phyloP scores from a whole-genome alignment of 345 rosid species.

The Boechera stricta region DNA sequence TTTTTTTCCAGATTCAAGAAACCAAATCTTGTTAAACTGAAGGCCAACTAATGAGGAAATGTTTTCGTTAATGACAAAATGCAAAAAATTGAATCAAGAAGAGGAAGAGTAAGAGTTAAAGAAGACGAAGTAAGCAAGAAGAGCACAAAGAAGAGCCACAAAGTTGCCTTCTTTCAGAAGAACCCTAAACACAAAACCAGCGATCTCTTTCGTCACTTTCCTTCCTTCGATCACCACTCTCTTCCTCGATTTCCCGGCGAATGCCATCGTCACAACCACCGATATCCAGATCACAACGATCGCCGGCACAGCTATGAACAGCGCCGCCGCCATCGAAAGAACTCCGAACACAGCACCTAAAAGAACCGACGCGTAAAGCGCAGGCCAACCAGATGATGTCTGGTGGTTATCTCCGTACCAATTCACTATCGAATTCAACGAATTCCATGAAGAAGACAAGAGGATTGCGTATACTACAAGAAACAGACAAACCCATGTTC shows the following conservation, averaged over 20 bases:
- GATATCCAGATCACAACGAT: conserved; percentile 85
- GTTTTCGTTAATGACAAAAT: conserved; percentile 22
- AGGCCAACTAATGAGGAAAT: background rate
- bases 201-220: conserved; percentile 77
- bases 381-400: conserved; percentile 71
- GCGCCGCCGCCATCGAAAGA: conserved; percentile 87
- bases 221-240: conserved; percentile 71
- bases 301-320: conserved; percentile 89
- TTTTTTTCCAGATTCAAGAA: conserved; percentile 16
- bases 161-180: conserved; percentile 78
- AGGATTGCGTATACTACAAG: conserved; percentile 75
- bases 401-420: conserved; percentile 60
- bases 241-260: conserved; percentile 83
- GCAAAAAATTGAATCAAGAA: conserved; percentile 1
- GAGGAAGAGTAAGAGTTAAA: conserved; percentile 38
- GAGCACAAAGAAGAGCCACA: conserved; percentile 80
- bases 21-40: conserved; percentile 5
- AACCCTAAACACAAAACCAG: conserved; percentile 64
- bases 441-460: conserved; percentile 80
- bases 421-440: conserved; percentile 67
- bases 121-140: conserved; percentile 73
- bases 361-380: conserved; percentile 85
- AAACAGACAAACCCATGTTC: conserved; percentile 89
- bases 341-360: conserved; percentile 80
- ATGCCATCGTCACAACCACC: conserved; percentile 72